Conservation (phyloP, 169 alveolate genomes). For the Prorocentrum cordatum region DNA sequence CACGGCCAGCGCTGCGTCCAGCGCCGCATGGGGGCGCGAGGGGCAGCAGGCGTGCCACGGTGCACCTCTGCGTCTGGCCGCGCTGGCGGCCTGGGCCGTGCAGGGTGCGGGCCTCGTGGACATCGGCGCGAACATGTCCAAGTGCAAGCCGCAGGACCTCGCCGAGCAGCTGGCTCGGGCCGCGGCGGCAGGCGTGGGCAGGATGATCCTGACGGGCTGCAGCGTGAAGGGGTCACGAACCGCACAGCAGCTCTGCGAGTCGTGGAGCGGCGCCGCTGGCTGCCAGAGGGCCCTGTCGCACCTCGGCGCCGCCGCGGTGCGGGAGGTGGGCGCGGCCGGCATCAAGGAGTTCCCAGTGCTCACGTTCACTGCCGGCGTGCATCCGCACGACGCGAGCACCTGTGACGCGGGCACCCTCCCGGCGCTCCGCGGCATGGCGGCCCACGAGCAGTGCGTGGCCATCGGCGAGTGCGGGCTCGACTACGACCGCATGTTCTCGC, state of each 20-base stretch:
- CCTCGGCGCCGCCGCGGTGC: slow-evolving; percentile 10
- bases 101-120: slow-evolving; percentile 41
- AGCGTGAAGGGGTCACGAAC: slow-evolving; percentile 1
- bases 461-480: slow-evolving; percentile 70
- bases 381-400: slow-evolving; percentile 52
- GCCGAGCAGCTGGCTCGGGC: slow-evolving; percentile 57
- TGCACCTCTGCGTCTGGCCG: too few relatives aligned
- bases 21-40: too few relatives aligned
- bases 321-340: not conserved
- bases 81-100: too few relatives aligned
- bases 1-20: too few relatives aligned
- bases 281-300: not conserved
- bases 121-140: slow-evolving; percentile 49
- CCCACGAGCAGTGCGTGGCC: slow-evolving; percentile 2
- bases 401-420: slow-evolving; percentile 8
- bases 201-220: slow-evolving; percentile 36
- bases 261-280: slow-evolving; percentile 11
- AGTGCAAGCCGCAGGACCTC: slow-evolving; percentile 24
- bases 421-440: not conserved
- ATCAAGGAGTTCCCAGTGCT: not conserved
- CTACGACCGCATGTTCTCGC: slow-evolving; percentile 55
- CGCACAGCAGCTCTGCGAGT: slow-evolving; percentile 3
- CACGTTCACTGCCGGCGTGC: slow-evolving; percentile 38
- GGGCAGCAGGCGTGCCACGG: too few relatives aligned
- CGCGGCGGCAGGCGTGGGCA: slow-evolving; percentile 10